Base-by-base conservation (phyloP, 2,329 filamentous ascomycete genomes). In the Aspergillus caelatus region DNA sequence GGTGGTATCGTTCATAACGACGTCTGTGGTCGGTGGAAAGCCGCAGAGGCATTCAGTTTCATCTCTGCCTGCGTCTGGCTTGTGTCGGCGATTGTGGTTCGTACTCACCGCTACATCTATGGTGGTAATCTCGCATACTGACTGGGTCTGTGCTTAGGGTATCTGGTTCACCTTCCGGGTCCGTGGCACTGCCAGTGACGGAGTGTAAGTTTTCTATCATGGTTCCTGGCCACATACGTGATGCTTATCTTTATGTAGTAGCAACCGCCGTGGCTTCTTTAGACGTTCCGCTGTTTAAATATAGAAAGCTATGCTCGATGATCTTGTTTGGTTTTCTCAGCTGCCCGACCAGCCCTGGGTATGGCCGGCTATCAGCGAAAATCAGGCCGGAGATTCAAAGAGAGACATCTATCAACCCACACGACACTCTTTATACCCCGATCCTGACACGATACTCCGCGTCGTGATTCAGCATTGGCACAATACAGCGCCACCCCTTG, bases 61-160 rank as follows among this genome's bases (percentile, higher is more conserved):
- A 77, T 93, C 60, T 89, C 88, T 2, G 89, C 89, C 61, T 83
- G 91, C 68, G 82, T 88, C 72, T 93, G 90, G 90, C 84, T 93
- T 46, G 85, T 82, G 14, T 90, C 88, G 54, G 84, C 84, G 19
- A 71, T 90, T 23, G 72, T 91, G 83, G 78, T 81, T 72, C 45
- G 74, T 72, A 57, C 57, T 23, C 48, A 58, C 60, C 26, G 41
- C 11, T 5, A 16, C 28, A 9, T 5, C 41, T 14, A 19, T 3
- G 16, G 30, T 7, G 10, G 11, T 16, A 32, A 7, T 26, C 34
- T 34, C 21, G 23, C 11, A 30, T 45, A 53, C 45, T 46, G 34
- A 57, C 28, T 41, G n/a, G 19, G 3, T 6, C 41, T 43, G 32
- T 30, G 41, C 26, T 23, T 43, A 75, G 74, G 74, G 75, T 16